Conservation (phyloP, 495 filamentous ascomycete species). For the Extremus antarcticus region DNA sequence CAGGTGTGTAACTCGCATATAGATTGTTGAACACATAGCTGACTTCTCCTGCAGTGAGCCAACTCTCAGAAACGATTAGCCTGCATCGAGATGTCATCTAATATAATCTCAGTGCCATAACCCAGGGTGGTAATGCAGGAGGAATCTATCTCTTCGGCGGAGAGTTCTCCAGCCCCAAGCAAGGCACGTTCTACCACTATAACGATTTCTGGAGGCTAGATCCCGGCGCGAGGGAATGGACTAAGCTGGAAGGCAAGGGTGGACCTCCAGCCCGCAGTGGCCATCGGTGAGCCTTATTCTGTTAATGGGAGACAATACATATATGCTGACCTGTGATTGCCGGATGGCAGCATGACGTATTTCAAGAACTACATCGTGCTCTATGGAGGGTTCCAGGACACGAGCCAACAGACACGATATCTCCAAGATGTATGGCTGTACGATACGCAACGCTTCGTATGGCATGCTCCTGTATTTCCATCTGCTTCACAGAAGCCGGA, state of each 20-base stretch:
- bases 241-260: conserved; percentile 73
- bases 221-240: conserved; percentile 74
- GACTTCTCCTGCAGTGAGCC: not conserved
- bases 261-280: conserved; percentile 81
- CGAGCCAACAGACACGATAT: conserved; percentile 84
- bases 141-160: conserved; percentile 89
- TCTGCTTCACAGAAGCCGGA: conserved; percentile 76
- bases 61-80: too few species aligned
- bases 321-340: too few species aligned
- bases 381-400: conserved; percentile 89
- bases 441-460: conserved; percentile 59
- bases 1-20: conserved; percentile 44
- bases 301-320: too few species aligned
- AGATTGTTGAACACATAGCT: too few species aligned
- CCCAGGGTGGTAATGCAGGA: conserved; percentile 71
- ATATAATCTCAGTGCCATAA: conserved; percentile 49
- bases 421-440: conserved; percentile 63
- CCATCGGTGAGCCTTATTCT: conserved; percentile 47
- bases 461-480: conserved; percentile 62
- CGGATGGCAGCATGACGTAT: conserved; percentile 87
- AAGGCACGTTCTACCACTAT: conserved; percentile 98
- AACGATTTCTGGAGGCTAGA: conserved; percentile 96
- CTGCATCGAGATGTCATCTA: too few species aligned
- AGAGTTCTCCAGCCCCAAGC: conserved; percentile 71
- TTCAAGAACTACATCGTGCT: conserved; percentile 75